Conservation (phyloP, 2,329 filamentous ascomycete genomes). For the Sclerotinia glacialis region DNA sequence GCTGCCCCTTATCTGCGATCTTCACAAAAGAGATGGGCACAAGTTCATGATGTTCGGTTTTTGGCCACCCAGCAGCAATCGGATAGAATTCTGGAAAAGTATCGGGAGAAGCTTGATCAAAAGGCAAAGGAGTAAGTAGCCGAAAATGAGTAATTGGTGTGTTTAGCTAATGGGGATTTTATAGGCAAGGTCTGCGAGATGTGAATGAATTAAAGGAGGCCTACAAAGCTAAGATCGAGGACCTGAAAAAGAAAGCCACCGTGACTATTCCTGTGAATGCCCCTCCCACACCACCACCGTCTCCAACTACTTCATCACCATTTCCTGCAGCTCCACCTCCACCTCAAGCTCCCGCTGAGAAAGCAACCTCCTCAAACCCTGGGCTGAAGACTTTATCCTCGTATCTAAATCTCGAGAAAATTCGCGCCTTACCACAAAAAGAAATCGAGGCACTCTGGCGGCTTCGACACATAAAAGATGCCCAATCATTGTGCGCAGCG, state of each 20-base stretch:
- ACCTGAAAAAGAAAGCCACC: slow-evolving; percentile 66
- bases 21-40: slow-evolving; percentile 78
- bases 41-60: slow-evolving; percentile 89
- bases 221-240: slow-evolving; percentile 79
- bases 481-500: slow-evolving; percentile 76
- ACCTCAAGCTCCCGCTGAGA: slow-evolving; percentile 37
- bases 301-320: slow-evolving; percentile 38
- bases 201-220: slow-evolving; percentile 75
- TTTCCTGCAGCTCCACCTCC: slow-evolving; percentile 39
- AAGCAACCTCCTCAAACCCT: slow-evolving; percentile 37
- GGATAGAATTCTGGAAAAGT: slow-evolving; percentile 74
- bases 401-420: slow-evolving; percentile 79
- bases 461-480: slow-evolving; percentile 72
- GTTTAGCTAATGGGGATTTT: slow-evolving; percentile 7
- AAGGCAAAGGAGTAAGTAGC: slow-evolving; percentile 67
- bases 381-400: slow-evolving; percentile 58
- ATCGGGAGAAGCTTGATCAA: slow-evolving; percentile 76
- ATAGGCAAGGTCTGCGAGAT: slow-evolving; percentile 60
- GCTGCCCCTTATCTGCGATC: slow-evolving; percentile 37
- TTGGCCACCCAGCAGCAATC: slow-evolving; percentile 76
- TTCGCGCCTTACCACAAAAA: slow-evolving; percentile 66
- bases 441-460: slow-evolving; percentile 91
- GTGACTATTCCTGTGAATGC: slow-evolving; percentile 42
- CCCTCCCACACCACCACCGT: slow-evolving; percentile 39
- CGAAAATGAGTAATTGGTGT: not conserved